Percentiles rank a stretch among this genome's conserved stretches.
These are phyloP conservation scores for Russula virescens DNA, from an alignment of 768 basidiomycete species.

Conservation along the genomic window DNA sequence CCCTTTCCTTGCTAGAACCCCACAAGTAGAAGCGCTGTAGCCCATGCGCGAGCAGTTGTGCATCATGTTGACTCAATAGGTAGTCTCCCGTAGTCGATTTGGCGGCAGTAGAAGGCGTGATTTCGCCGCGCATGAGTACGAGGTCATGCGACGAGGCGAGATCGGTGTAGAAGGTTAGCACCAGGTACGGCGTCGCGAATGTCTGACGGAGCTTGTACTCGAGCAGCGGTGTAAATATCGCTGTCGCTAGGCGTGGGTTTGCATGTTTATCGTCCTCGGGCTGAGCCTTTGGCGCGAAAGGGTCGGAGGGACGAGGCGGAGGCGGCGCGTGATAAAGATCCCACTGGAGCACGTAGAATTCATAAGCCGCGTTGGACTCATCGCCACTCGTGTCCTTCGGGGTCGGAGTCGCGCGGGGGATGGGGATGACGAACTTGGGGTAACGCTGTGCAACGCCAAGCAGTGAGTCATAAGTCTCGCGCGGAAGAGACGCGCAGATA, in stretches of 20 bases:
- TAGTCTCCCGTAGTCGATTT: conserved; percentile 35
- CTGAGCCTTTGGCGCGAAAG: conserved; percentile 38
- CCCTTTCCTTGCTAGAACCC: conserved; percentile 40
- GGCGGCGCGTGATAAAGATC: conserved; percentile 70
- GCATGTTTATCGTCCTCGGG: conserved; percentile 26
- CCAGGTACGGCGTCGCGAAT: conserved; percentile 88
- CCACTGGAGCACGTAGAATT: conserved; percentile 90
- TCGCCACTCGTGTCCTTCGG: conserved; percentile 35
- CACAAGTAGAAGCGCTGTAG: conserved; percentile 86
- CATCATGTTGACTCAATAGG: conserved; percentile 72
- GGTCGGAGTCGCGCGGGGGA: conserved; percentile 47
- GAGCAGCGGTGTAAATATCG: conserved; percentile 88
- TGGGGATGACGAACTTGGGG: conserved; percentile 75
- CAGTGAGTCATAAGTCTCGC: conserved; percentile 71
- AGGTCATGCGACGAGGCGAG: conserved; percentile 70
- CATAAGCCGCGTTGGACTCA: conserved; percentile 45
- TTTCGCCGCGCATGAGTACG: conserved; percentile 87
- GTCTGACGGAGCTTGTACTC: conserved; percentile 84
- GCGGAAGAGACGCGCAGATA: conserved; percentile 76
- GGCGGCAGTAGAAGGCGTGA: conserved; percentile 59
- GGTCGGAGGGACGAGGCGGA: conserved; percentile 42
- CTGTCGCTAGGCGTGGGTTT: conserved; percentile 59
- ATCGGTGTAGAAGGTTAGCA: conserved; percentile 89
- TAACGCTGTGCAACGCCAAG: conserved; percentile 53
- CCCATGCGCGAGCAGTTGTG: conserved; percentile 73